Base-by-base conservation (phyloP, 352 stramenopile genomes). In the Pythium pyrilobum region DNA sequence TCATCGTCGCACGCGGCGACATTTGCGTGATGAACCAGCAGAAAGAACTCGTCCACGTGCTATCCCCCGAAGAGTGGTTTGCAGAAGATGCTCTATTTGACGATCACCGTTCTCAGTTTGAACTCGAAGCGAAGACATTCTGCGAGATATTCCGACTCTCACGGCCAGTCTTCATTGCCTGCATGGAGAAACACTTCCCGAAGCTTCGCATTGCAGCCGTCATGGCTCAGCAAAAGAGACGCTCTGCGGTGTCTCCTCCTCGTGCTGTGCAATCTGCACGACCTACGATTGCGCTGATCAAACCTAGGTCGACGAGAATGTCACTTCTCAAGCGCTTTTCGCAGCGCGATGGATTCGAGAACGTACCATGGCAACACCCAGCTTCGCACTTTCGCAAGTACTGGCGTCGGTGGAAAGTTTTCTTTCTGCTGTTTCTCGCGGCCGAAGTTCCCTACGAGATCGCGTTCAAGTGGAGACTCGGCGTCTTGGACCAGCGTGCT, bases 101-200 rank as follows among this genome's bases (percentile, higher is more conserved):
- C 18, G 34, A 65, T 8, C 5, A 11, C 12, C 52, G 37, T 4
- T 66, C 51, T 11, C 21, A 52, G 31, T 51, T 52, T 25, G 40
- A 58, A n/a, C 40, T 67, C 9, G 49, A 62, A 5, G 50, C 56
- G 8, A 50, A 70, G 3, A 54, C n/a, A 0, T 66, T 59, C 29
- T 66, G 56, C 25, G 62, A 70, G 20, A 38, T 66, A 12, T 48
- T 63, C 13, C 37, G 45, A 0, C 34, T 70, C 1, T 51, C 54
- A 10, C 40, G 48, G 2, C 39, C 28, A 4, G 24, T 38, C 33
- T 68, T 68, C 23, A 8, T 51, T 2, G 44, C 64, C 4, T 74
- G 71, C 10, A 38, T 81, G 33, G 58, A 64, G 8, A 85, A 80
- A 34, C 75, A 86, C 27, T 86, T 86, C 33, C 69, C 69, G 11